Base-by-base conservation (phyloP, 257 asterid genomes). In the Solanum clarkiae region DNA sequence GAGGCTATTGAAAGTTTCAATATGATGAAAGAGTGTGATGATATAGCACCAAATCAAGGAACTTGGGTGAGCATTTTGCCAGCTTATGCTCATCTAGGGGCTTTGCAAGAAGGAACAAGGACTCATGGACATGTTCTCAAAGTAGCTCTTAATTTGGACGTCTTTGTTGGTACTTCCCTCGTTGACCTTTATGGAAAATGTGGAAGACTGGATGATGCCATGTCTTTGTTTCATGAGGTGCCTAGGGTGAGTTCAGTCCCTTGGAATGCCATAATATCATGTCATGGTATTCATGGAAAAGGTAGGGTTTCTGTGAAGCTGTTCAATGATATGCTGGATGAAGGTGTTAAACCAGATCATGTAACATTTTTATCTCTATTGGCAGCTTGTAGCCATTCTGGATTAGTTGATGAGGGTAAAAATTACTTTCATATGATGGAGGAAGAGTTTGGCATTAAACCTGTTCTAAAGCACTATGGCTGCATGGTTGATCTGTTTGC, bases 61-160 rank as follows among this genome's bases (percentile, higher is more conserved):
- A 92, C 97, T 10, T 94, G 95, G 95, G 96, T 92, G 63, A 86
- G 97, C 63, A 85, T 94, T 87, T 84, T 94, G 83, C 94, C 94
- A 0, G 98, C 98, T 82, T 95, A 88, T 88, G 94, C 98, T 80
- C 95, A 95, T 89, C 88, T 94, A 26, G 98, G 98, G 83, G 94
- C 93, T 16, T 81, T 94, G 87, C 90, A 87, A 84, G 97, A 94
- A 85, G 98, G 98, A 68, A 91, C 86, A 89, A 89, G 81, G 88
- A 84, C 89, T 81, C 98, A 95, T 83, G 90, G 93, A 63, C 92
- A 87, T 40, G 94, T 91, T 44, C 85, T 91, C 40, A 93, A 93
- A 89, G 80, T 81, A 71, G 90, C 91, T 86, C 86, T 93, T 8
- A 88, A 87, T 86, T 79, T 86, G 84, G 95, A 93, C 77, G 88